Evolutionary conservation across 2,329 filamentous ascomycete species (phyloP), one percentile per base, ranked within the genome.

Genomic region (Myriosclerotinia duriaeana): DNA sequence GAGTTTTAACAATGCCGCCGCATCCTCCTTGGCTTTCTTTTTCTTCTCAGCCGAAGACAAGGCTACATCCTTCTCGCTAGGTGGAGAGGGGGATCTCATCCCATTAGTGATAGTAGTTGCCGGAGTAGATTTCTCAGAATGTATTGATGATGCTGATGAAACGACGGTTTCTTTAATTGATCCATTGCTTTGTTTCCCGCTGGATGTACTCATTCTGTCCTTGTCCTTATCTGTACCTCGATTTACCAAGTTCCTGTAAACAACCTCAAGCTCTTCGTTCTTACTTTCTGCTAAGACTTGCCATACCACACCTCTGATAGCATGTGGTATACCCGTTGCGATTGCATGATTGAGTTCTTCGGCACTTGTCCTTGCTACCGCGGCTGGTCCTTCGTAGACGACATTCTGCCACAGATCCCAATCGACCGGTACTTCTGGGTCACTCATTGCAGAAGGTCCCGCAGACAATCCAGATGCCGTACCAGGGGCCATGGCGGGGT

Each of bases 341-440:
- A 99, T 97, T 30, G 95, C 93, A 71, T 85, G 87, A 75, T 94
- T 97, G 66, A 99, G 81, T 76, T 97, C 93, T 73, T 96, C 92
- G 0, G 94, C 85, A 74, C 93, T 97, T 5, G 92, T 93, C 68
- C 92, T 87, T 14, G 92, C 90, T 60, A 98, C 90, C 12, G 92
- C 94, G 38, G 92, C 87, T 20, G 93, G 93, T 0, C 95, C 95
- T 79, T 97, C 92, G 72, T 97, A 96, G 44, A 99, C 95, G 5
- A 99, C 90, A 34, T 90, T 87, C 76, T 99, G 94, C 95, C 95
- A 99, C 50, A 99, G 80, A 78, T 99, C 95, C 95, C 95, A 99
- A 76, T 99, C 93, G n/a, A 99, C 95, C 34, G 91, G 89, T 20
- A 83, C 82, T 36, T 80, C 79, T 42, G 82, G 80, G 74, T 93